These are phyloP conservation scores for Puccinellia tenuiflora DNA, from an alignment of 176 grass and related monocot genomes.

Conservation along the genomic window DNA sequence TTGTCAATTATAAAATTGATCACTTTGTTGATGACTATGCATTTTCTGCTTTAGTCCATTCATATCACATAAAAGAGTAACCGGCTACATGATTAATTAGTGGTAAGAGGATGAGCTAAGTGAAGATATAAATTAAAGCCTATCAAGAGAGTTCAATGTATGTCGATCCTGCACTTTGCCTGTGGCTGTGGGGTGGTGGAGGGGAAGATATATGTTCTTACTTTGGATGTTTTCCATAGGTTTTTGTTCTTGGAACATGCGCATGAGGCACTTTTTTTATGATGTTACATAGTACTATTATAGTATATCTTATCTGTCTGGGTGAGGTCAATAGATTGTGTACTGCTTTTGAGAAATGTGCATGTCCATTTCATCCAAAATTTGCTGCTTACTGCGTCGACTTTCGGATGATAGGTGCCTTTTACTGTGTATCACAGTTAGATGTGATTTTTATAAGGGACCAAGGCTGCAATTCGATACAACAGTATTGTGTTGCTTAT, in stretches of 20 bases:
- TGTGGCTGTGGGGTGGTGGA: constrained; percentile 4
- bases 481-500: constrained; percentile 3
- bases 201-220: constrained; percentile 12
- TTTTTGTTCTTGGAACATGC: constrained; percentile 29
- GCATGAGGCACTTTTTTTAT: constrained; percentile 5
- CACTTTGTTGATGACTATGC: constrained; percentile 21
- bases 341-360: constrained; percentile 21
- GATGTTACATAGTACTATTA: constrained; percentile 16
- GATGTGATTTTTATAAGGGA: constrained; percentile 12
- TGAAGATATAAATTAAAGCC: constrained; percentile 12
- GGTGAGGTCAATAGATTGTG: constrained; percentile 5
- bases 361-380: constrained; percentile 20
- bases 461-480: constrained; percentile 21
- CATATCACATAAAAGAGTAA: constrained; percentile 27
- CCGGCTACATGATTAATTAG: constrained; percentile 24
- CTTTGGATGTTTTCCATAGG: constrained; percentile 18
- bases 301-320: constrained; percentile 26
- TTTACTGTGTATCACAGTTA: constrained; percentile 10
- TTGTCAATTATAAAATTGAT: constrained; percentile 43
- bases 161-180: constrained; percentile 4
- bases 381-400: constrained; percentile 8
- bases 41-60: constrained; percentile 27
- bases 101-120: constrained; percentile 22
- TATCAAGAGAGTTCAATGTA: constrained; percentile 36
- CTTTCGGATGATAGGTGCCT: constrained; percentile 10